Evolutionary conservation across 2,329 filamentous ascomycete species (phyloP), one percentile per base, ranked within the genome.

Genomic region (Lecanicillium sp.): DNA sequence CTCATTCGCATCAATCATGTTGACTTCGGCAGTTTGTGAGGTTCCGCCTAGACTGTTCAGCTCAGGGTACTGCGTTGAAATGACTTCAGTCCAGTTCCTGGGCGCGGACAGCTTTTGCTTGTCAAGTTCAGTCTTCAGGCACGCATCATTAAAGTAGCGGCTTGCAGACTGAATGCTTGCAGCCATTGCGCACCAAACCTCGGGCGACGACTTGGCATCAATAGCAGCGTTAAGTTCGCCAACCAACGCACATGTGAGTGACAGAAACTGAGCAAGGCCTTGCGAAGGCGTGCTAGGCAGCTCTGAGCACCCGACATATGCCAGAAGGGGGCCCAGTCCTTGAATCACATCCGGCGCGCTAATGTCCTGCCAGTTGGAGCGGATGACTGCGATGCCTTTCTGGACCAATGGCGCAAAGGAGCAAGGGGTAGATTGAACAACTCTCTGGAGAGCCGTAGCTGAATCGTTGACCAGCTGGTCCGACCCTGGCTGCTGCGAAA

Each of bases 231-330:
- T 50, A 0, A 73, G 46, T 45, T 64, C 54, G 33, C 50, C 35
- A 17, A 58, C 36, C 5, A 72, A 44, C 3, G 56, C 49, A 29
- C 57, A 53, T 18, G 60, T 48, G 14, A 69, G 56, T 5, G 56
- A 59, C 10, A 69, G 41, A 39, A 68, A 68, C 43, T 71, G 62
- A 12, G 51, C 42, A n/a, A 69, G 51, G 2, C 55, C 53, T 5
- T 50, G 46, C 2, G 47, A 46, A 4, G 49, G 42, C 8, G 33
- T 42, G 3, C 41, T 46, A 1, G 61, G 59, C 1, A 64, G 42
- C 29, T 62, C 56, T 2, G 69, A 72, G 49, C 69, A 73, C 19
- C 69, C 68, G 34, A 77, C 58, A 39, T 65, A 70, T 3, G 68
- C 67, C 3, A 78, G 46, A 2, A 68, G 59, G 9, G 61, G 59